These are phyloP conservation scores for Lepidium didymum DNA, from an alignment of 345 rosid genomes.

Conservation along the genomic window DNA sequence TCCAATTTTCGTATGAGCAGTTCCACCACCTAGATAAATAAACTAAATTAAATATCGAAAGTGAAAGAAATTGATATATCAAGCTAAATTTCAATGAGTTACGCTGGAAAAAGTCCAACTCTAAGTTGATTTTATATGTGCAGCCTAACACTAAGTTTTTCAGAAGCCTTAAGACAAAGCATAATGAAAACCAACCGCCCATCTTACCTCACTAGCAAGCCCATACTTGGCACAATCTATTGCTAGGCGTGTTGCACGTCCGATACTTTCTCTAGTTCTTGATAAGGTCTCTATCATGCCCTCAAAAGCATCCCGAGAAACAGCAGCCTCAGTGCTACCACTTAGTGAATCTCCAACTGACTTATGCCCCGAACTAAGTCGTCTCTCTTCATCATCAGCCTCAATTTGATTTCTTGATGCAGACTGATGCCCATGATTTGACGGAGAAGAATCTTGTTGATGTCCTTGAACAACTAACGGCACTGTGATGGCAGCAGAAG, in stretches of 20 bases:
- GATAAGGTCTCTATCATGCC: slow-evolving; percentile 99
- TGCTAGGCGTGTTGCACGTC: slow-evolving; percentile 98
- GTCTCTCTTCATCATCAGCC: slow-evolving; percentile 70
- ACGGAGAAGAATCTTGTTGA: slow-evolving; percentile 52
- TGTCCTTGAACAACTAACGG: slow-evolving; percentile 42
- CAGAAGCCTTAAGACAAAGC: slow-evolving; percentile 5
- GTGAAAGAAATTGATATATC: background rate
- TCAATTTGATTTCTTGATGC: slow-evolving; percentile 41
- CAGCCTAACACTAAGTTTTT: background rate
- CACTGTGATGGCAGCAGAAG: slow-evolving; percentile 32
- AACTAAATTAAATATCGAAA: background rate
- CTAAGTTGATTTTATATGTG: background rate
- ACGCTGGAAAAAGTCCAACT: background rate
- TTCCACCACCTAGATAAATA: slow-evolving; percentile 76
- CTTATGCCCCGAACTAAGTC: slow-evolving; percentile 61
- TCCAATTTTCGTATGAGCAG: slow-evolving; percentile 87
- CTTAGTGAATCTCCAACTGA: slow-evolving; percentile 73
- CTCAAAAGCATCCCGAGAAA: slow-evolving; percentile 98
- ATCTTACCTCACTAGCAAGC: slow-evolving; percentile 85
- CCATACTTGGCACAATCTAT: slow-evolving; percentile 98
- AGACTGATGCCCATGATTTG: slow-evolving; percentile 44
- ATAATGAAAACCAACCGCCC: background rate
- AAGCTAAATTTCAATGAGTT: background rate
- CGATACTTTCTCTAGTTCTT: slow-evolving; percentile 96
- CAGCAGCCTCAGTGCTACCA: slow-evolving; percentile 93